These are phyloP conservation scores for Kodamaea arcana DNA, from an alignment of 1,139 yeast species.

Conservation along the genomic window DNA sequence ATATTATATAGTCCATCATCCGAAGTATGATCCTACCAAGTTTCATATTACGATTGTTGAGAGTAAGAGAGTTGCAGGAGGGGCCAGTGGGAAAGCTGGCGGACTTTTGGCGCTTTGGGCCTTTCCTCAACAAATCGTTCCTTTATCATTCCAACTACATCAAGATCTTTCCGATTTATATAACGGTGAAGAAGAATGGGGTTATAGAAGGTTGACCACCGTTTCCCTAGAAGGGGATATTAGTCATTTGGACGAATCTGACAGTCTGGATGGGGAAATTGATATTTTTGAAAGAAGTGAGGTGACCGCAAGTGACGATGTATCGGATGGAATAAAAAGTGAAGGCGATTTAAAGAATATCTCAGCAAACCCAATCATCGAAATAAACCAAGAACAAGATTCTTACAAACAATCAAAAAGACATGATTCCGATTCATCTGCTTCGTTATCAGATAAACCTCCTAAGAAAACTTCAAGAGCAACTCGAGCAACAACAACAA, in stretches of 20 bases:
- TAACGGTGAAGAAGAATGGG: slow-evolving; percentile 86
- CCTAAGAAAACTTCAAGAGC: slow-evolving; percentile 35
- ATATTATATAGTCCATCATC: slow-evolving; percentile 79
- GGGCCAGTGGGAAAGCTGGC: slow-evolving; percentile 97
- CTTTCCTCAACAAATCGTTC: slow-evolving; percentile 91
- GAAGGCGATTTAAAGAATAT: slow-evolving; percentile 11
- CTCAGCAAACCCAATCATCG: not conserved
- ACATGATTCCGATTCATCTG: slow-evolving; percentile 19
- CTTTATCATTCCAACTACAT: slow-evolving; percentile 81
- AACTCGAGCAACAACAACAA: slow-evolving; percentile 12
- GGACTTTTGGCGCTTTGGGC: slow-evolving; percentile 95
- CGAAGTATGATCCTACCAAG: slow-evolving; percentile 64
- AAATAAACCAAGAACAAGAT: slow-evolving; percentile 3
- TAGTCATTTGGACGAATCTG: slow-evolving; percentile 20
- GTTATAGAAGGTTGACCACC: slow-evolving; percentile 83
- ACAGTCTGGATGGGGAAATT: slow-evolving; percentile 13
- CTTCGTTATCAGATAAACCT: slow-evolving; percentile 22
- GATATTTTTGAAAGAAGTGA: no score
- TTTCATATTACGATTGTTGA: slow-evolving; percentile 87
- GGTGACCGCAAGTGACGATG: slow-evolving; percentile 8
- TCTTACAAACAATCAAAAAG: slow-evolving; percentile 13
- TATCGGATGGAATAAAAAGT: not conserved
- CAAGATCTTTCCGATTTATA: slow-evolving; percentile 75
- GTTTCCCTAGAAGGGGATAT: slow-evolving; percentile 85
- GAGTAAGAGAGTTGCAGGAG: slow-evolving; percentile 91